Evolutionary conservation across 2,329 filamentous ascomycete species (phyloP), one percentile per base, ranked within the genome.

Genomic region (Fusarium liriodendri): DNA sequence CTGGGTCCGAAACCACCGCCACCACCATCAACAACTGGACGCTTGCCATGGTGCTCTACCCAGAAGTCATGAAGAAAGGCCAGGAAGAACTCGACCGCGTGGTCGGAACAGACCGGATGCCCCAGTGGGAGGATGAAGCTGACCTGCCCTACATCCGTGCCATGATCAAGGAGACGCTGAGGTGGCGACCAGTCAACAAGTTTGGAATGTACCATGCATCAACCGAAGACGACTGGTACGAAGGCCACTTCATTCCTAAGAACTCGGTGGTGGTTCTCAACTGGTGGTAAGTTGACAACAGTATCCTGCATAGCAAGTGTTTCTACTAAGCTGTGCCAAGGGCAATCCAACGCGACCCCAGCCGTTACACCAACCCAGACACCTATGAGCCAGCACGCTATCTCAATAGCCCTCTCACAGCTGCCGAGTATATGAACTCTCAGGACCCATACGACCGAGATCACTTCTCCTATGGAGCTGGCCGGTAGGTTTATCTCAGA

Each of bases 1-100:
- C 75, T 4, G 74, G 75, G 1, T 71, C 72, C 16, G 76, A 78
- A 29, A 73, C 76, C 3, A 78, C 74, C 3, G 70, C 71, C 1
- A 76, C 71, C 1, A 74, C 72, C 4, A 64, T 88, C 6, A 77
- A 82, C 33, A 82, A 79, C 6, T 87, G 87, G 72, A 79, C 85
- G 5, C 81, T 85, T 37, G 87, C 87, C 16, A 87, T 88, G 85
- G 70, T 79, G 3, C 77, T 84, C 1, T 82, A 83, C 35, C 79
- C 79, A 6, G 82, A 80, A 25, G 83, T 85, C 0, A 58, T 65
- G 58, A 69, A 54, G 5, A 73, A 67, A n/a, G 72, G 47, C 4
- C 72, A 73, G 40, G 70, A 69, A 22, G 84, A 87, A 64, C 77
- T 87, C 25, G 84, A 86, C 62, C 54, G 74, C 0, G 79, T 86